Evolutionary conservation across 768 basidiomycete species (phyloP).

Genomic region (Termitomyces sp.): DNA sequence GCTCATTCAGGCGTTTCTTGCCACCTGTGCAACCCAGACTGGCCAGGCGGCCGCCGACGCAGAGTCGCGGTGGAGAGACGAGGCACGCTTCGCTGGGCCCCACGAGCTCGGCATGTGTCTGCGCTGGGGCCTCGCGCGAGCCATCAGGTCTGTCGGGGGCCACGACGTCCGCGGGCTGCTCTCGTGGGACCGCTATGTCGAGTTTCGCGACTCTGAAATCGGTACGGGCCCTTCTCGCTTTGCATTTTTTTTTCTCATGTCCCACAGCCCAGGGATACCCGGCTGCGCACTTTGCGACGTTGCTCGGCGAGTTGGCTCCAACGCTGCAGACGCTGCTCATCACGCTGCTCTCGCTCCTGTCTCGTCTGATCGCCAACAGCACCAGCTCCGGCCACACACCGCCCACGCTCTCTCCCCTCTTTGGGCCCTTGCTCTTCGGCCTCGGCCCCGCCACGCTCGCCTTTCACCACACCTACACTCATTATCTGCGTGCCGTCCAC

Average conservation of each 20-base stretch:
- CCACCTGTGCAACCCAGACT: conserved; percentile 39
- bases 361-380: conserved; percentile 79
- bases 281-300: conserved; percentile 62
- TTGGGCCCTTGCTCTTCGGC: conserved; percentile 87
- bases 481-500: conserved; percentile 75
- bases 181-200: conserved; percentile 77
- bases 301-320: conserved; percentile 50
- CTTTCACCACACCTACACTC: conserved; percentile 44
- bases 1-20: conserved; percentile 78
- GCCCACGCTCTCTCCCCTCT: conserved; percentile 82
- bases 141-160: conserved; percentile 64
- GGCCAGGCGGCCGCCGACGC: conserved; percentile 30
- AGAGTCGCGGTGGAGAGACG: conserved; percentile 65
- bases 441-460: conserved; percentile 48
- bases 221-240: conserved; percentile 39
- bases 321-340: conserved; percentile 55
- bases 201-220: conserved; percentile 79
- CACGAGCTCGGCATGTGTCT: conserved; percentile 90
- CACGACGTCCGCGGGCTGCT: conserved; percentile 79
- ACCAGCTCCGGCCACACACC: conserved; percentile 87
- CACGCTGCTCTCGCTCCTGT: conserved; percentile 74
- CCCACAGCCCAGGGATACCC: conserved; percentile 58
- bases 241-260: background rate
- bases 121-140: conserved; percentile 85
- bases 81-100: conserved; percentile 77